Evolutionary conservation across 768 basidiomycete species (phyloP), one percentile per base, ranked within the genome.

Genomic region (Amanita polypyramis): DNA sequence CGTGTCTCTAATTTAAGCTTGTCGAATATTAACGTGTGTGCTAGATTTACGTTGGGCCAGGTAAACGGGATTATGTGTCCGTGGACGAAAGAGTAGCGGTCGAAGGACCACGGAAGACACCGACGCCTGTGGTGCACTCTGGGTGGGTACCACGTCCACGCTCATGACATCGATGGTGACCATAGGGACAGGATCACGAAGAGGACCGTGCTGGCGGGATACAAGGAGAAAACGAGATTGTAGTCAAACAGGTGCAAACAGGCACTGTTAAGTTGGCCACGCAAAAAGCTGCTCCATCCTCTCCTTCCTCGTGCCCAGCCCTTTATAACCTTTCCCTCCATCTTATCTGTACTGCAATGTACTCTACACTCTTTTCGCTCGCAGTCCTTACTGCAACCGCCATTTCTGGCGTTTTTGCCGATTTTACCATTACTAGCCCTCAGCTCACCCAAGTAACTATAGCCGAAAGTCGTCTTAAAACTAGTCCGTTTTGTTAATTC

Each of bases 21-120:
- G 41, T 43, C 43, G 40, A 41, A 52, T 52, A 47, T 42, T 43
- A 8, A 35, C 35, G 33, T 45, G 39, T 36, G 50, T 27, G 25
- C 23, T 52, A 89, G 83, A 76, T 94, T 44, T 95, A 87, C 57
- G 76, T 90, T 12, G 92, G 92, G 4, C 65, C 77, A 5, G 66
- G 73, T 12, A 82, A 81, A 61, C 79, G 92, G 36, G 79, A 85
- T 47, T 95, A 85, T 62, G 76, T 86, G 30, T 70, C 77, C 15
- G 62, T 89, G 12, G 75, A 76, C 1, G 65, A 79, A 43, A 78
- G 91, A 30, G 64, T 62, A 10, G 63, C 69, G 9, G 76, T 80
- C 19, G 72, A 76, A 48, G 82, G 77, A 4, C 57, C 58, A 21
- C 73, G 68, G 60, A 72, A 77, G 56, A 79, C 75, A 19, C 85